phyloP scores from a whole-genome alignment of 1,284 basidiomycete genomes.

The Ceraceosorus bombacis region DNA sequence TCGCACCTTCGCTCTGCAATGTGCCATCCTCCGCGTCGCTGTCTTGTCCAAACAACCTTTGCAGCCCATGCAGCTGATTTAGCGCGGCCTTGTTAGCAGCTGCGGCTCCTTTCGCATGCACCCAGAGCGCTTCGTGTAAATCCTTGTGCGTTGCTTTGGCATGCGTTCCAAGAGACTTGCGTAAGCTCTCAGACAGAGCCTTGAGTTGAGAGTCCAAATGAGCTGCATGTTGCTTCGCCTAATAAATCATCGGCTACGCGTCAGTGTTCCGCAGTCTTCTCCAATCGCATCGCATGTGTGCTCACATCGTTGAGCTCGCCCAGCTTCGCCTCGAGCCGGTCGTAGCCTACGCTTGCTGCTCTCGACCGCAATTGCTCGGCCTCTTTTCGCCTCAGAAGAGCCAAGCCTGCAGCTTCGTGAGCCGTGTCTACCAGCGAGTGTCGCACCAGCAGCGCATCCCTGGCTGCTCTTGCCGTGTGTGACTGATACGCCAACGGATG shows the following conservation, averaged over 20 bases:
- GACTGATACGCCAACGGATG: constrained; percentile 8
- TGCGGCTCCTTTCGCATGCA: neutral
- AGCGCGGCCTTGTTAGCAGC: neutral
- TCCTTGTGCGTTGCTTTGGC: neutral
- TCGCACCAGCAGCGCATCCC: constrained; percentile 7
- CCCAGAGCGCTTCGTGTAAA: neutral
- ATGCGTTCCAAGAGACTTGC: neutral
- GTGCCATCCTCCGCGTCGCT: too few species aligned
- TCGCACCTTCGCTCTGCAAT: too few species aligned
- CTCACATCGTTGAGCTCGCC: neutral
- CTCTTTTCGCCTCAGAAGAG: constrained; percentile 5
- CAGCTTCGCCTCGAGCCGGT: neutral
- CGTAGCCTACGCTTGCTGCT: neutral
- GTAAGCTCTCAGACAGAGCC: neutral
- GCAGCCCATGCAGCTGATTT: neutral
- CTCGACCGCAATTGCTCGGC: constrained; percentile 1
- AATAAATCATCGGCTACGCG: neutral
- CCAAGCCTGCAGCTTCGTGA: constrained; percentile 1
- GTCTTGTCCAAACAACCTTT: neutral
- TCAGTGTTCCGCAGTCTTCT: neutral
- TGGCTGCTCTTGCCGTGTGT: constrained; percentile 4
- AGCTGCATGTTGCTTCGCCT: neutral
- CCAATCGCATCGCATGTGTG: neutral
- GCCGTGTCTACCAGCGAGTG: neutral
- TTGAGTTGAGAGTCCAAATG: neutral